Conservation (phyloP, 805 yeast genomes). For the Hagleromyces aurorensis region DNA sequence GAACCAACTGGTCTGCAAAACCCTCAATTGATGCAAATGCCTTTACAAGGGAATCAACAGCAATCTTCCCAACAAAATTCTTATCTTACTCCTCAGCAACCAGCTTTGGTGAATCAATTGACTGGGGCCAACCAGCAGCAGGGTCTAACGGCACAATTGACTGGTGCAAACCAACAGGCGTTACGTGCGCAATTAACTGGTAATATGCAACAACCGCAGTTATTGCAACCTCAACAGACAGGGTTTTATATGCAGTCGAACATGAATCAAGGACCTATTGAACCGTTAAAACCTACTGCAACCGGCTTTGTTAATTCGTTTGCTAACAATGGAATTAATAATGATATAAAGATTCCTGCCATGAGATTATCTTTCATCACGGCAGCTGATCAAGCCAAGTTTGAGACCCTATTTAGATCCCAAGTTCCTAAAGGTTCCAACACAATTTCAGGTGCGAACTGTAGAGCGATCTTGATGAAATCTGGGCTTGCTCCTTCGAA, state of each 20-base stretch:
- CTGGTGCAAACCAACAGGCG: slow-evolving; percentile 10
- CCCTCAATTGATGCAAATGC: background rate
- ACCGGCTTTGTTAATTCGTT: slow-evolving; percentile 40
- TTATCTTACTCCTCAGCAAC: slow-evolving; percentile 5
- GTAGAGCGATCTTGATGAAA: slow-evolving; percentile 69
- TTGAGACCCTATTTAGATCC: slow-evolving; percentile 74
- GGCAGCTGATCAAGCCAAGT: slow-evolving; percentile 76
- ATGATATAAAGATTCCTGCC: slow-evolving; percentile 56
- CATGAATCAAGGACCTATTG: slow-evolving; percentile 19
- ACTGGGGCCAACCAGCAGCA: slow-evolving; percentile 19
- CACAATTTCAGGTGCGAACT: slow-evolving; percentile 58
- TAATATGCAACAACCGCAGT: slow-evolving; percentile 19
- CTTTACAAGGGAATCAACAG: background rate
- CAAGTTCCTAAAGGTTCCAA: slow-evolving; percentile 52
- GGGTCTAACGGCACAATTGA: slow-evolving; percentile 17
- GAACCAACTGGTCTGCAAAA: background rate
- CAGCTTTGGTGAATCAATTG: slow-evolving; percentile 7
- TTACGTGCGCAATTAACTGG: slow-evolving; percentile 10
- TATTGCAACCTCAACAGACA: slow-evolving; percentile 33
- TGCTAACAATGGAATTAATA: slow-evolving; percentile 42
- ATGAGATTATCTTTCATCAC: slow-evolving; percentile 81
- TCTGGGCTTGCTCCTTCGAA: slow-evolving; percentile 70
- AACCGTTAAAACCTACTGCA: slow-evolving; percentile 35
- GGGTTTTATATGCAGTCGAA: slow-evolving; percentile 37
- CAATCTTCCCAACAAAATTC: background rate